phyloP scores from a whole-genome alignment of 2,329 filamentous ascomycete genomes.

The Pseudogymnoascus sp. region DNA sequence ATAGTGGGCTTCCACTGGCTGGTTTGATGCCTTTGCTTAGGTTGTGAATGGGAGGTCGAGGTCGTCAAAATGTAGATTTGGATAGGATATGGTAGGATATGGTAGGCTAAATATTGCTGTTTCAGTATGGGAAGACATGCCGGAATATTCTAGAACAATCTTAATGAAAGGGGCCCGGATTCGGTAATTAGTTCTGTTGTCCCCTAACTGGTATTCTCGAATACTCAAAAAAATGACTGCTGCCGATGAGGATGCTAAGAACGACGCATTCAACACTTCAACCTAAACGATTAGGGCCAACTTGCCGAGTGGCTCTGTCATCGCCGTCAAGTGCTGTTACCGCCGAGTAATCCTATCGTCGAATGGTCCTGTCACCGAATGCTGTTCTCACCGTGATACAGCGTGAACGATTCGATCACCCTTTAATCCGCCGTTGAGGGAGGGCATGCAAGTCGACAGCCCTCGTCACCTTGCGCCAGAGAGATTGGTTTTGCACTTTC shows the following conservation, averaged over 20 bases:
- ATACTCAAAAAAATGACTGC: too few species aligned
- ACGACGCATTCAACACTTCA: too few species aligned
- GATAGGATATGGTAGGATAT: background rate
- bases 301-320: background rate
- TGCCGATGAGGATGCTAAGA: too few species aligned
- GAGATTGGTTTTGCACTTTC: too few species aligned
- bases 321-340: background rate
- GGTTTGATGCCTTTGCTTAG: background rate
- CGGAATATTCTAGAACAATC: background rate
- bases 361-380: background rate
- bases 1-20: background rate
- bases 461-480: background rate
- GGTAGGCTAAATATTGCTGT: background rate
- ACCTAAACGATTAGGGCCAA: too few species aligned
- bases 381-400: background rate
- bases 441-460: background rate
- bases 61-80: background rate
- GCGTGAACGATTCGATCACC: background rate
- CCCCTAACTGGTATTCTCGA: too few species aligned
- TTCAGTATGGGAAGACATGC: background rate
- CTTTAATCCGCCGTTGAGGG: background rate
- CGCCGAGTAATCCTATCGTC: background rate
- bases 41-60: background rate
- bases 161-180: background rate
- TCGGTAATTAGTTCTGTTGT: background rate